Evolutionary conservation across 2,329 filamentous ascomycete genomes (phyloP), one percentile per base, ranked within the genome.

Genomic region (Reticulascus tulasneorum): DNA sequence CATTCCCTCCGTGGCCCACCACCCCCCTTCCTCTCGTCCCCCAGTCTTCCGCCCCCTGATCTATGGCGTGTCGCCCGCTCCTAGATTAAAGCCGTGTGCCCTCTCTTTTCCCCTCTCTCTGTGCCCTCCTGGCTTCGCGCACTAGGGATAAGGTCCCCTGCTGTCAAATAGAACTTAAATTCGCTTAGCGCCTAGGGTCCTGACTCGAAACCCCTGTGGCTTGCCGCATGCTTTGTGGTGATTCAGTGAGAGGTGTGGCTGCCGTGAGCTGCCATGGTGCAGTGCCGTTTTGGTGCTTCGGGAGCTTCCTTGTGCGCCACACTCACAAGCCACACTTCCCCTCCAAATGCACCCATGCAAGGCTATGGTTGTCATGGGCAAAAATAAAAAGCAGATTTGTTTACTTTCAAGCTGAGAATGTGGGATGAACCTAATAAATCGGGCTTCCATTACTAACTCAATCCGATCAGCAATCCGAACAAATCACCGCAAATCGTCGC

Each of bases 311-410:
- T n/a, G n/a, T n/a, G n/a, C n/a, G 40, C 43, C 34, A 44, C 49
- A 42, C 5, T 3, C 37, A 40, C 34, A 27, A 45, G 43, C 50
- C 44, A 47, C 48, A 32, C 15, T 9, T 21, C 12, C 17, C n/a
- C 37, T 27, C 24, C 29, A 30, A 12, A 25, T 33, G 35, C 31
- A 29, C 15, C 25, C 26, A 36, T 49, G 46, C 47, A 48, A 51
- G 45, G 52, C 47, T 49, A 35, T 26, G 34, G 53, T 54, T 52
- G 53, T 52, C 46, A 35, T 40, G 47, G 39, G 32, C 21, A n/a
- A n/a, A n/a, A n/a, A n/a, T n/a, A 31, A 33, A 42, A 31, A 24
- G 16, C 40, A 33, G 31, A 36, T 42, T 32, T 42, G 40, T 42
- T 42, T 42, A 42, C 40, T 25, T 42, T 36, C 37, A 29, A 28